Base-by-base conservation (phyloP, 768 basidiomycete genomes). In the Russula vinacea region DNA sequence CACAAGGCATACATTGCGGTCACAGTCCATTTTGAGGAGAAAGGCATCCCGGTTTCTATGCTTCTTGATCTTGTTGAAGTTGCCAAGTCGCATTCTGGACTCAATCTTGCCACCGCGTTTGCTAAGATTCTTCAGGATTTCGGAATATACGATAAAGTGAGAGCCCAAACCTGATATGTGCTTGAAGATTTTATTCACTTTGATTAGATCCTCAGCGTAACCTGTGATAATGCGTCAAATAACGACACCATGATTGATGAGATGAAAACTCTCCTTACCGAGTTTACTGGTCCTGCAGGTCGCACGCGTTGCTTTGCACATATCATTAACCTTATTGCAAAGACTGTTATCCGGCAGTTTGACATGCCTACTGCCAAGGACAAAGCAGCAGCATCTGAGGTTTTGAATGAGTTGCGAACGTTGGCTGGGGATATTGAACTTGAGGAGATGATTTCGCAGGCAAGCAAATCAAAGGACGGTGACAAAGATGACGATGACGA, bases 231-330 rank as follows among this genome's bases (percentile, higher is more conserved):
- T 65, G 75, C 74, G 1, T 67, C 68, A 0, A 57, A 57, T 2
- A 80, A 80, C 55, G 71, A 77, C 62, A 66, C 50, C 0, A 78
- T 81, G 75, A 68, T 76, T 0, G 55, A 64, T 0, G 50, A 68
- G 26, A 72, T 81, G 3, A 44, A n/a, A 0, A 24, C 68, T 0
- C 50, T 70, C 3, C 9, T 81, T 0, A 26, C 29, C 0, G n/a
- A 13, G 0, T 77, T 75, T 50, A 60, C 63, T 3, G 74, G 75
- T 0, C 10, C 26, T 0, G 67, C 60, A 0, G 76, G 70, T n/a
- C 74, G 68, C 0, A 72, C 71, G 0, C 50, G 70, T 0, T 82
- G 80, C 60, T 79, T 82, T 56, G 61, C 68, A 0, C 80, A 81
- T 54, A 69, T 77, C 6, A 32, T 80, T 17, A 78, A 76, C 45